Conservation (phyloP, 108 stramenopile genomes). For the Fragilaria radians region DNA sequence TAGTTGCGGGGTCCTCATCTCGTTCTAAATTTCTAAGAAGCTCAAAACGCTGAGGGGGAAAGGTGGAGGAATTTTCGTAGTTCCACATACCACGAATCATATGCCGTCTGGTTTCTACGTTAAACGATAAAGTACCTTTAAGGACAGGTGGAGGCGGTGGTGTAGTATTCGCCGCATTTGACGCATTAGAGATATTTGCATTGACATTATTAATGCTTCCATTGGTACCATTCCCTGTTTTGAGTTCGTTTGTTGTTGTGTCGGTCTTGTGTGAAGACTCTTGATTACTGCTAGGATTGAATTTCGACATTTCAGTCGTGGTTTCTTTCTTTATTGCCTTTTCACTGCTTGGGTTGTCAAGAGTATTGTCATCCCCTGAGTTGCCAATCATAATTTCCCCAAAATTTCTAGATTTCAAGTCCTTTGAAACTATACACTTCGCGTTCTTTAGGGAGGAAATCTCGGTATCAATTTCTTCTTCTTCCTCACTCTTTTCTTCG, state of each 20-base stretch:
- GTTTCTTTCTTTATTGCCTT: neutral
- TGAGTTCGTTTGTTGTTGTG: neutral
- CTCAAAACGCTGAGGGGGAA: slow-evolving; percentile 76
- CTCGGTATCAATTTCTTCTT: neutral
- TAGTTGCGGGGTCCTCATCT: slow-evolving; percentile 50
- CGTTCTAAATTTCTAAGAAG: slow-evolving; percentile 52
- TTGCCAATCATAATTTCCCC: neutral
- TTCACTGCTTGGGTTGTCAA: neutral
- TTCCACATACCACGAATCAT: slow-evolving; percentile 85
- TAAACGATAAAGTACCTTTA: slow-evolving; percentile 73
- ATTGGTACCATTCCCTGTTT: neutral
- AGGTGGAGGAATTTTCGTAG: slow-evolving; percentile 54
- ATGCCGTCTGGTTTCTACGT: slow-evolving; percentile 57
- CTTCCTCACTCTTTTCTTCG: neutral
- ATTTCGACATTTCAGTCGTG: neutral
- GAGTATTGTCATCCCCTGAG: neutral
- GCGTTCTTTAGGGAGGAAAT: neutral
- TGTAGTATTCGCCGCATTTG: slow-evolving; percentile 15
- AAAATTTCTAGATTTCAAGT: neutral
- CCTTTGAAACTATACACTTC: neutral
- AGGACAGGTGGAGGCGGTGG: slow-evolving; percentile 51
- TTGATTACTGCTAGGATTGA: neutral
- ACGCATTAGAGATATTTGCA: neutral
- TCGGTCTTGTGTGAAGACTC: neutral
- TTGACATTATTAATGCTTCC: neutral